Base-by-base conservation (phyloP, 805 yeast genomes). In the Schwanniomyces vanrijiae region DNA sequence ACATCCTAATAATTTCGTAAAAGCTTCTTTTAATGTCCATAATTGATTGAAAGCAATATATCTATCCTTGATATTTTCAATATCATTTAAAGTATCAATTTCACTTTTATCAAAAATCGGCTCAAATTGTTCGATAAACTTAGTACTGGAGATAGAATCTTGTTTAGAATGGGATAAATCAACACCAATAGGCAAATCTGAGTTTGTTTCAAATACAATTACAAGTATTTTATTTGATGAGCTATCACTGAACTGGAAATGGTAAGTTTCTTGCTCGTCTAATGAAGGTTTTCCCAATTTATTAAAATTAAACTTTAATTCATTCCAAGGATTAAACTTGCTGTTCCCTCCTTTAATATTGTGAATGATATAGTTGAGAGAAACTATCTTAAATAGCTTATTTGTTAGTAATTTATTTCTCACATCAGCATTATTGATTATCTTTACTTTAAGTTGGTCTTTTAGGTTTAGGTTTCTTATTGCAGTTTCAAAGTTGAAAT, bases 11-110 rank as follows among this genome's bases (percentile, higher is more conserved):
- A 75, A 78, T 56, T 88, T 88, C 5, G 88, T 77, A 56, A 81
- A 86, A 18, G 89, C 81, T 60, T 88, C 96, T 59, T 88, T 88
- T 45, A 88, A 61, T 0, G 96, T 86, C 96, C 96, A 88, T 29
- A 77, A 72, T 34, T 80, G 81, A 16, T 85, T 78, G 54, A 85
- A 77, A 2, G 68, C 52, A 6, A 57, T 51, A 42, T 66, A 64
- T 44, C 66, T 57, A 4, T 49, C 20, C 0, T 46, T 45, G 2
- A 41, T 18, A n/a, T 56, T 51, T 1, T 56, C 46, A 2, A 53
- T 41, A 0, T 22, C n/a, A 5, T 49, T 46, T 7, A 83, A 51
- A 21, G 63, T 55, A 5, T 42, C 38, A 4, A 59, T 53, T 52
- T 81, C 85, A 0, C 47, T 31, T 0, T 47, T 44, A 40, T 69